These are phyloP conservation scores for Mycena sanguinolenta DNA, from an alignment of 768 basidiomycete genomes.

Conservation along the genomic window DNA sequence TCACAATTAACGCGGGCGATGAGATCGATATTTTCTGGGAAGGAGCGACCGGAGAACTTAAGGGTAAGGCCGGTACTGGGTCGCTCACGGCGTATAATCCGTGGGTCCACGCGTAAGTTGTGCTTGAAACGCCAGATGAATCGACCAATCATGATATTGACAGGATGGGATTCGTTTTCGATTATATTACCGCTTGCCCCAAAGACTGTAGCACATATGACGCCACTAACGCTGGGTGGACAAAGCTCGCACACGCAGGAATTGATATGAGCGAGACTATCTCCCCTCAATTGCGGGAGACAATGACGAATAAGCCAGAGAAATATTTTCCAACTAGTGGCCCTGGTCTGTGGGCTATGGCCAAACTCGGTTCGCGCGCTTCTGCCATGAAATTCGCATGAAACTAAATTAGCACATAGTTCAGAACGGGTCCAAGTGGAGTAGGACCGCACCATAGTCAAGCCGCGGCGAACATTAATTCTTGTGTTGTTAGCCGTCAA, in stretches of 20 bases:
- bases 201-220: constrained; percentile 41
- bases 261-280: constrained; percentile 39
- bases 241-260: constrained; percentile 40
- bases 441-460: background rate
- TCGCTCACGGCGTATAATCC: constrained; percentile 36
- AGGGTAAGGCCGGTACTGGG: constrained; percentile 38
- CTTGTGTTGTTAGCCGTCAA: constrained; percentile 25
- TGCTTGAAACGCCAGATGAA: background rate
- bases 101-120: constrained; percentile 43
- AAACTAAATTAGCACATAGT: constrained; percentile 20
- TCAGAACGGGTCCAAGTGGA: constrained; percentile 39
- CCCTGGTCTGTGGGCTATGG: constrained; percentile 44
- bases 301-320: constrained; percentile 42
- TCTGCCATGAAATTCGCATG: background rate
- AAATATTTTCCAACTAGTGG: constrained; percentile 38
- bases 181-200: constrained; percentile 43
- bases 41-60: constrained; percentile 40
- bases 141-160: background rate
- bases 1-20: constrained; percentile 37
- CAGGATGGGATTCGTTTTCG: constrained; percentile 42
- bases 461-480: background rate
- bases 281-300: constrained; percentile 34
- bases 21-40: constrained; percentile 36
- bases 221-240: constrained; percentile 41
- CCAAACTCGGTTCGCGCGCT: constrained; percentile 31